These are phyloP conservation scores for Apiospora hydei DNA, from an alignment of 2,329 filamentous ascomycete genomes.

Conservation along the genomic window DNA sequence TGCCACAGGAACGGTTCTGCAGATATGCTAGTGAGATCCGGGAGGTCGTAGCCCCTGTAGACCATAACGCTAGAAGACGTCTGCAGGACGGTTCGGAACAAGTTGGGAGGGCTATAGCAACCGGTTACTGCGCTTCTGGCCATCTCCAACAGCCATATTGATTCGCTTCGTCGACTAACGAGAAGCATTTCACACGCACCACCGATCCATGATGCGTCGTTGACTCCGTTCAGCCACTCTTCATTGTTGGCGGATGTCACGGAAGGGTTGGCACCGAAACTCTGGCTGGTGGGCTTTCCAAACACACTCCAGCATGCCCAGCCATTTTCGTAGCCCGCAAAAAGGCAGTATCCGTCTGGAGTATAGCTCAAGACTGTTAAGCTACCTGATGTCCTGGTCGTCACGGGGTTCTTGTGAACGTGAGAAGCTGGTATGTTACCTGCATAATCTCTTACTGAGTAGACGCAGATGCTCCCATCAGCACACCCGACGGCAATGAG, in stretches of 20 bases:
- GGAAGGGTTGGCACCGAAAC: conserved; percentile 74
- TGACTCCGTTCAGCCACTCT: conserved; percentile 82
- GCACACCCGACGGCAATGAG: conserved; percentile 85
- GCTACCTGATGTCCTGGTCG: conserved; percentile 70
- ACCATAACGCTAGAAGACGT: conserved; percentile 89
- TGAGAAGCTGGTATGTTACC: conserved; percentile 93
- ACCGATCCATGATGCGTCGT: conserved; percentile 83
- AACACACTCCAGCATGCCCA: conserved; percentile 99
- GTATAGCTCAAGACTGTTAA: conserved; percentile 85
- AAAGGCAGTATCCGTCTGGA: conserved; percentile 94
- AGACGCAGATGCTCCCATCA: conserved; percentile 84
- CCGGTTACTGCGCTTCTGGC: conserved; percentile 92
- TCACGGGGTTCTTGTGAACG: conserved; percentile 73
- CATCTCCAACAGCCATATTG: conserved; percentile 89
- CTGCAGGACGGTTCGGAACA: conserved; percentile 87
- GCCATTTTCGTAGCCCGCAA: conserved; percentile 89
- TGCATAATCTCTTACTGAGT: conserved; percentile 89
- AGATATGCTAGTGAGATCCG: conserved; percentile 89
- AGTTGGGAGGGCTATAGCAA: conserved; percentile 89
- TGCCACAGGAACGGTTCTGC: conserved; percentile 96
- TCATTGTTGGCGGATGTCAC: conserved; percentile 75
- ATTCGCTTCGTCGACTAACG: conserved; percentile 72
- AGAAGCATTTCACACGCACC: conserved; percentile 87
- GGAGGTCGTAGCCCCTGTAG: conserved; percentile 91
- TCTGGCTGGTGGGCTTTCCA: conserved; percentile 86